Evolutionary conservation across 805 yeast species (phyloP), one percentile per base, ranked within the genome.

Genomic region (Nakazawaea wyomingensis): DNA sequence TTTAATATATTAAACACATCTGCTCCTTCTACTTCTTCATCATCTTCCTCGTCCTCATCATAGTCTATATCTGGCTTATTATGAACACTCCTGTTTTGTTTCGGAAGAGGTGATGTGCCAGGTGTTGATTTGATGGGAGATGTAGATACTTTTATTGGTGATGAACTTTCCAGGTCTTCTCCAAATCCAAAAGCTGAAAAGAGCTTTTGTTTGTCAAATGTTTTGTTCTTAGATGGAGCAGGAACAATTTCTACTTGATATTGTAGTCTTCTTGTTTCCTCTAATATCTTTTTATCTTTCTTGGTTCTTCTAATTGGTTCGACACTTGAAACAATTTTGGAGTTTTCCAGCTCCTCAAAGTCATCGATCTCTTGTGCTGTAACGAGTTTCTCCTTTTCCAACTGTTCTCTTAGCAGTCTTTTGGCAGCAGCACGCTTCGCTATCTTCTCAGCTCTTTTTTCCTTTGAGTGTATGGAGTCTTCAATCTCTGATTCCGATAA

Each of bases 371-470:
- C 30, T 20, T 42, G 41, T 5, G 24, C 39, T 29, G 35, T 41
- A 21, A 6, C 43, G 30, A 20, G 34, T 29, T 18, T 33, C 37
- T 37, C 43, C 17, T 44, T 37, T 19, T 47, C 53, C 37, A 45
- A 35, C 18, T 48, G 48, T 29, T 49, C 50, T 37, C 60, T 43
- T 19, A 42, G 27, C 16, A 41, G 35, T 19, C 43, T 45, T 39
- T 51, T 56, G 22, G 48, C 49, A 17, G 46, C 44, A 6, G 51
- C 49, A 40, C 62, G 50, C 3, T 64, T 62, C 21, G 48, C 47
- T n/a, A 59, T 60, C 35, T 54, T 55, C 36, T 56, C 55, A 30
- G 55, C 59, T 31, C 55, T 45, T 4, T 56, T 48, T 49, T 59
- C 46, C 11, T 34, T 37, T 10, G 53, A 33, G 5, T 41, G 17